Base-by-base conservation (phyloP, 768 basidiomycete genomes). In the Mycena maculata region DNA sequence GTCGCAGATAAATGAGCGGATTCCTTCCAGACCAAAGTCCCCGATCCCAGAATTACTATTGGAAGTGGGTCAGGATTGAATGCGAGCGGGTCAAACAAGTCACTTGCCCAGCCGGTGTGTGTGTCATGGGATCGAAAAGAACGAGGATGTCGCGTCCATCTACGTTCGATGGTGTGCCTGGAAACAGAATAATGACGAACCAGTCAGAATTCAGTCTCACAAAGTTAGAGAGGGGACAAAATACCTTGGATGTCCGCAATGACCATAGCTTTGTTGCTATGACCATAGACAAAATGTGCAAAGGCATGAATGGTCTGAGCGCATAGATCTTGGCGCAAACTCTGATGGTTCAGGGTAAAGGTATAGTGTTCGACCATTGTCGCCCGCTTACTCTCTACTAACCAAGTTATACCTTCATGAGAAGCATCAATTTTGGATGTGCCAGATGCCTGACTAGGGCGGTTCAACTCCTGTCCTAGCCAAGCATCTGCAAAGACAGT, bases 61-160 rank as follows among this genome's bases (percentile, higher is more conserved):
- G 25, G 48, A 23, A 50, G 25, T 50, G 25, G 25, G 27, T 13
- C 13, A 50, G 27, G 13, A 6, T 31, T 50, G 25, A 28, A 23
- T 13, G 25, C 13, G 22, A 50, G 25, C 30, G 23, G 27, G 13
- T 23, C 28, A 23, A 23, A 36, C 33, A 36, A 36, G 33, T 36
- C 33, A 39, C 55, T n/a, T 44, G 41, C 41, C 42, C 55, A 12
- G 25, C 18, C 5, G 25, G 39, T 27, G 70, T 68, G 47, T 72
- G 72, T 9, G 72, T 72, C 72, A 72, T 72, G 5, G 61, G 55
- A 50, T 70, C 71, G 30, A 72, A 72, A 4, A 70, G 41, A 31
- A 72, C 58, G 18, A 72, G 33, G 8, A 39, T 31, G 22, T 72
- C 71, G 15, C 50, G 41, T 22, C 59, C 63, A 27, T 53, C 56